Evolutionary conservation across 2,329 filamentous ascomycete genomes (phyloP).

Genomic region (Colletotrichum sublineola): DNA sequence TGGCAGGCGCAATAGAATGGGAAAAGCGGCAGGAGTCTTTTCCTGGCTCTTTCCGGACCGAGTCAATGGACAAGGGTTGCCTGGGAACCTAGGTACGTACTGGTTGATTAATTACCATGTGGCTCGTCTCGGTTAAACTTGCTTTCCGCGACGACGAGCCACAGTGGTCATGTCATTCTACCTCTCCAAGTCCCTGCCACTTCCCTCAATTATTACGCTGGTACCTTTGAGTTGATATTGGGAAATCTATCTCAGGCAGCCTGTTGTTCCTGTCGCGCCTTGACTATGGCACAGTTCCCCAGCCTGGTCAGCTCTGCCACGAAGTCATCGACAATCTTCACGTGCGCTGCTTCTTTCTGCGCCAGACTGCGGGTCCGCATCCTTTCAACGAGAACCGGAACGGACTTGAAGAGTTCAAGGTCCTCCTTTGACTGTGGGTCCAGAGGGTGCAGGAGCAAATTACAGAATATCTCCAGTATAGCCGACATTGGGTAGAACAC

Average conservation of each 20-base stretch:
- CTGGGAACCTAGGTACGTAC: background rate
- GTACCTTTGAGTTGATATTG: background rate
- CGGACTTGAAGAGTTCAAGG: conserved; percentile 58
- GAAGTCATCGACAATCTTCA: conserved; percentile 58
- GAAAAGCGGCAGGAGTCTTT: conserved; percentile 11
- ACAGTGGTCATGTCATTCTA: background rate
- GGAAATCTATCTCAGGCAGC: background rate
- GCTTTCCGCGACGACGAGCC: background rate
- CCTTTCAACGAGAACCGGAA: conserved; percentile 58
- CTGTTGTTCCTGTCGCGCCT: conserved; percentile 18
- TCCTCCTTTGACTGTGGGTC: conserved; percentile 59
- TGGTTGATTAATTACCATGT: no score
- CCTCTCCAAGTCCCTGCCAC: no score
- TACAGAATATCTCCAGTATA: conserved; percentile 67
- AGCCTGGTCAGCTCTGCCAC: conserved; percentile 59
- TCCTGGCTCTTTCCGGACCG: conserved; percentile 4
- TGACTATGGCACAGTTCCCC: conserved; percentile 56
- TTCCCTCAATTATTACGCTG: background rate
- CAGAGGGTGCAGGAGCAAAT: conserved; percentile 63
- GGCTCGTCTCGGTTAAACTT: conserved; percentile 23
- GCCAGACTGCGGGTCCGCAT: conserved; percentile 50
- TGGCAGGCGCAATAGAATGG: background rate
- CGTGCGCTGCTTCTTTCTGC: conserved; percentile 54
- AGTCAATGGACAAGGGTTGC: no score
- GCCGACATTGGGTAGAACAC: conserved; percentile 70